Evolutionary conservation across 768 basidiomycete genomes (phyloP), one percentile per base, ranked within the genome.

Genomic region (Brasilioporus rufonigricans): DNA sequence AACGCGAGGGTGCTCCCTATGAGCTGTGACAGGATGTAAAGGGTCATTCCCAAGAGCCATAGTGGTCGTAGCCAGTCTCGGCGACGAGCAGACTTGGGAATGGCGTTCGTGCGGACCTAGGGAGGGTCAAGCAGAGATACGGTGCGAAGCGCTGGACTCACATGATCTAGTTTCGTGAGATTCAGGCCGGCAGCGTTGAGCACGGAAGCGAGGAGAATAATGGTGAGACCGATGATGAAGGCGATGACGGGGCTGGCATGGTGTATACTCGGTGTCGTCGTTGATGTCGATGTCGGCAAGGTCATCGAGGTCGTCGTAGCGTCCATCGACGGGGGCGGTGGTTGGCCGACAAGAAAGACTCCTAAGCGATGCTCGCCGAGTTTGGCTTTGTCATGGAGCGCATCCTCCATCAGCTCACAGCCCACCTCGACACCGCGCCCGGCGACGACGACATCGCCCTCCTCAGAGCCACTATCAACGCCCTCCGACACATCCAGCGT

Each of bases 151-250:
- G 23, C 57, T 53, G 21, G 27, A 75, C 86, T 60, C 52, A 88
- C 85, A 81, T 95, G 93, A 73, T 97, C 95, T 39, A 96, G 74
- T 72, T 98, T 98, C 35, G 93, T 94, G 55, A 98, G 76, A 67
- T 97, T 98, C 39, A 98, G 78, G n/a, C 95, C 95, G 0, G 88
- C 91, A 32, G 92, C 91, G 63, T 92, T 93, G 60, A 93, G 79
- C n/a, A 92, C 80, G 18, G 89, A 91, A 1, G 93, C 89, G 8
- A 89, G 75, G 3, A 92, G 74, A 45, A 97, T 85, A 61, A 98
- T 96, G 41, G 86, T 69, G 43, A 97, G 82, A 14, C 95, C 91
- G 56, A 92, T 91, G 57, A 92, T 84, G 69, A 93, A 93, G 6
- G 85, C 74, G 38, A 88, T 77, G 58, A 85, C 82, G 6, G 87